Conservation (phyloP, 148 eudicot genomes). For the Rhododendron williamsianum region DNA sequence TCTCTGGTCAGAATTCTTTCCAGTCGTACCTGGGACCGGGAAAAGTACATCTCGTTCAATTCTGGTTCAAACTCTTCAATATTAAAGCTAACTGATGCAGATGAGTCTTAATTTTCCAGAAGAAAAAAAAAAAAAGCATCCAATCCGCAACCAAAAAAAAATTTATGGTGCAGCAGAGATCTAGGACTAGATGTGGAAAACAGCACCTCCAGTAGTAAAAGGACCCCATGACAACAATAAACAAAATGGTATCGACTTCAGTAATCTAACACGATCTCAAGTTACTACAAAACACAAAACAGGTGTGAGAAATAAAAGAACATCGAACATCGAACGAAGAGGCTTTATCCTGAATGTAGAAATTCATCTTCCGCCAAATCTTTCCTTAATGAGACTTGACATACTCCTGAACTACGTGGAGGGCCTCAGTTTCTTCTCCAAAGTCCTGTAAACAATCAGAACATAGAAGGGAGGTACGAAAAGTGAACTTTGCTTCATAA, state of each 20-base stretch:
- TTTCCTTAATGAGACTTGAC: constrained; percentile 14
- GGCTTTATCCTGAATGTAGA: neutral
- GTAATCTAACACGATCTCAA: neutral
- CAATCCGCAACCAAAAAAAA: neutral
- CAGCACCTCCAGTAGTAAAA: neutral
- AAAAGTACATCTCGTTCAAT: neutral
- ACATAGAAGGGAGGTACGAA: neutral
- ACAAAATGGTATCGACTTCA: neutral
- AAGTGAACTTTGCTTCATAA: neutral
- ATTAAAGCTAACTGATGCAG: neutral
- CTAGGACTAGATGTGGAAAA: neutral
- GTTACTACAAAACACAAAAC: neutral
- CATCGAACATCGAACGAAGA: neutral
- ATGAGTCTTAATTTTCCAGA: neutral
- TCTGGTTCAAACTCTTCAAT: neutral
- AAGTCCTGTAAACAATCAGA: constrained; percentile 17
- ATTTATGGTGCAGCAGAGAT: neutral
- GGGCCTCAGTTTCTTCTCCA: constrained; percentile 27
- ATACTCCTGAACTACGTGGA: constrained; percentile 25
- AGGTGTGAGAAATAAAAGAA: neutral
- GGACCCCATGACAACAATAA: neutral
- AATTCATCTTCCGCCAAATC: neutral
- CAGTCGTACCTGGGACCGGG: no score
- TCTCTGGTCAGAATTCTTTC: neutral
- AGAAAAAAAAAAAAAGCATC: neutral